Evolutionary conservation across 2,329 filamentous ascomycete genomes (phyloP), one percentile per base, ranked within the genome.

Genomic region (Hymenoscyphus scutula): DNA sequence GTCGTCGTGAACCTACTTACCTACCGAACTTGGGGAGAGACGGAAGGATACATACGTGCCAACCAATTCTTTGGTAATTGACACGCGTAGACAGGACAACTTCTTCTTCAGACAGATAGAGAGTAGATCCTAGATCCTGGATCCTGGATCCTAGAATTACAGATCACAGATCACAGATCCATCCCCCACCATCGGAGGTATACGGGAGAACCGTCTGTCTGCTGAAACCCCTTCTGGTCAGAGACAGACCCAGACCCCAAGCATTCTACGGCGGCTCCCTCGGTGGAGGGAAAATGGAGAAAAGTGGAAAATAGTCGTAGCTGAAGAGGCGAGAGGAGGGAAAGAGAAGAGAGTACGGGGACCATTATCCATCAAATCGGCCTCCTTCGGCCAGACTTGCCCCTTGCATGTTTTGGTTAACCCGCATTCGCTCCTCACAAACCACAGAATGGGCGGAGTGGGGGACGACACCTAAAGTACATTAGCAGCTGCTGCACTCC

Each of bases 181-280:
- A 10, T 6, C n/a, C 41, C 8, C n/a, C 41, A 45, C 41, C 38
- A n/a, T 41, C 37, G 11, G n/a, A 45, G 38, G 38, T 17, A n/a
- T 17, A 45, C 38, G 38, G 38, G 19, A 17, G 8, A n/a, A n/a
- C n/a, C n/a, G n/a, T n/a, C n/a, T n/a, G n/a, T n/a, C n/a, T 17
- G 38, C 38, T 45, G 41, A 45, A 45, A 45, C 41, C 41, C n/a
- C n/a, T 8, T 8, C 5, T 6, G 4, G 37, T 7, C 15, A 45
- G 19, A 45, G n/a, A 19, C 41, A 19, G 6, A n/a, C n/a, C n/a
- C n/a, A n/a, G n/a, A n/a, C n/a, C n/a, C 41, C 17, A 45, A 45
- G 41, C 41, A 48, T 48, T 48, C 41, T 48, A 48, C 41, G 41
- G 41, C 41, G 41, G 41, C 41, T 48, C 41, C 23, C 41, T 48